phyloP scores from a whole-genome alignment of 169 alveolate genomes.

The Blepharisma undulans region DNA sequence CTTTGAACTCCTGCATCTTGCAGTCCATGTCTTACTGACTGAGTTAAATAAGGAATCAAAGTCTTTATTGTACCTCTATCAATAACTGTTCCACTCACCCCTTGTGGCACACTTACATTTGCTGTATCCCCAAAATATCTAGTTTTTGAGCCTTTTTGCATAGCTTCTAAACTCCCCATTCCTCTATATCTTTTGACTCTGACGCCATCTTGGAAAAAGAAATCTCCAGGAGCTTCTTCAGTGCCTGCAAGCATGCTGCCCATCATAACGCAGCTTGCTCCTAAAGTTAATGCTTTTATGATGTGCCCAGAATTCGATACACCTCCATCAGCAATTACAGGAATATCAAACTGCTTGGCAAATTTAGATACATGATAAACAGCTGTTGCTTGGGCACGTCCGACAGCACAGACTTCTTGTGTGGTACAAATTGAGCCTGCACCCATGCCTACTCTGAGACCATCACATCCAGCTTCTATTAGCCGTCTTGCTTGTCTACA shows the following conservation, averaged over 20 bases:
- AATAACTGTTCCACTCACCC: constrained; percentile 47
- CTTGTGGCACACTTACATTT: constrained; percentile 11
- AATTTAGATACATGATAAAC: constrained; percentile 90
- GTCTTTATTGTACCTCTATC: constrained; percentile 44
- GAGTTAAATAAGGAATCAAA: constrained; percentile 42
- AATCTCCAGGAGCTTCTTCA: constrained; percentile 94
- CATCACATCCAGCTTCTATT: constrained; percentile 89
- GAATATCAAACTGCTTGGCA: constrained; percentile 81
- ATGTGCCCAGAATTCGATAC: constrained; percentile 92
- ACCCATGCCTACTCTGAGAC: constrained; percentile 93
- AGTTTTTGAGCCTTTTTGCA: constrained; percentile 65
- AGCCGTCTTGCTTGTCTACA: constrained; percentile 87
- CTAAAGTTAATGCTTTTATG: constrained; percentile 90
- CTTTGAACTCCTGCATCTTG: constrained; percentile 46
- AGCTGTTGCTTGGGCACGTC: constrained; percentile 92
- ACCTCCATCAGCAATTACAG: constrained; percentile 95
- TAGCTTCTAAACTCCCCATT: constrained; percentile 90
- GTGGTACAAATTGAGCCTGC: constrained; percentile 96
- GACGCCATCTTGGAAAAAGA: constrained; percentile 86
- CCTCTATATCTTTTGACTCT: constrained; percentile 87
- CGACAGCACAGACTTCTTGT: constrained; percentile 89
- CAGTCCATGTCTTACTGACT: constrained; percentile 40
- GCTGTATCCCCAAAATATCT: constrained; percentile 45
- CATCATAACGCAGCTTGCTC: constrained; percentile 93
- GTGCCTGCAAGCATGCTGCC: constrained; percentile 93